A percentile compares a stretch with the other conserved stretches of the same genome.
phyloP scores from a whole-genome alignment of 257 asterid species.

The Parsonsia alboflavescens region DNA sequence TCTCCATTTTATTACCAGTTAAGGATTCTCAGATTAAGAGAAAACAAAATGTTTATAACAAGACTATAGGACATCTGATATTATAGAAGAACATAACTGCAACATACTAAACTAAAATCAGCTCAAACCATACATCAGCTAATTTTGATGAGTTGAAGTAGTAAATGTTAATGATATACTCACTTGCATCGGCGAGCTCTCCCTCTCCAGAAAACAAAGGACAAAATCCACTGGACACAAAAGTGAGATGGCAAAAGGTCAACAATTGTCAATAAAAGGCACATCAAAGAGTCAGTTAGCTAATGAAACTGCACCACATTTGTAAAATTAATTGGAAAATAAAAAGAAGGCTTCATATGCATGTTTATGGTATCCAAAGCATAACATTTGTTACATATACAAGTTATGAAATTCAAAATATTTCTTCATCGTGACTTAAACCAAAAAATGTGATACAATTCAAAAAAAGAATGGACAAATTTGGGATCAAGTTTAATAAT shows the following conservation, averaged over 20 bases:
- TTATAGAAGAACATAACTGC: background rate
- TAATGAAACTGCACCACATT: no score
- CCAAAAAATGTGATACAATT: background rate
- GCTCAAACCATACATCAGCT: background rate
- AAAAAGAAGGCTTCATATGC: background rate
- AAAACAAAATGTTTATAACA: background rate
- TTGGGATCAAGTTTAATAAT: background rate
- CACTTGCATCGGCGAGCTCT: conserved; percentile 74
- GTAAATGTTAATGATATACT: conserved; percentile 25
- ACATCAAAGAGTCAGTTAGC: background rate
- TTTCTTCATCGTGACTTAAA: background rate
- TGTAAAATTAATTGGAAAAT: background rate
- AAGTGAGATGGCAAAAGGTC: conserved; percentile 23
- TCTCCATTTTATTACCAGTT: background rate
- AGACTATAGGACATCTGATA: background rate
- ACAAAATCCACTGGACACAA: conserved; percentile 64
- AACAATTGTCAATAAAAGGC: conserved; percentile 19
- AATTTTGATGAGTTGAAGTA: background rate
- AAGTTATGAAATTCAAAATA: background rate
- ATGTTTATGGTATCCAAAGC: background rate
- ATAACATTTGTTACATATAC: background rate
- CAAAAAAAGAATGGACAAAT: background rate
- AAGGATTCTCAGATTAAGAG: background rate
- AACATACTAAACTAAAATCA: background rate
- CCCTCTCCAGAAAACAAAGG: conserved; percentile 68